phyloP scores from a whole-genome alignment of 176 grass and related monocot species.

The Canna indica region DNA sequence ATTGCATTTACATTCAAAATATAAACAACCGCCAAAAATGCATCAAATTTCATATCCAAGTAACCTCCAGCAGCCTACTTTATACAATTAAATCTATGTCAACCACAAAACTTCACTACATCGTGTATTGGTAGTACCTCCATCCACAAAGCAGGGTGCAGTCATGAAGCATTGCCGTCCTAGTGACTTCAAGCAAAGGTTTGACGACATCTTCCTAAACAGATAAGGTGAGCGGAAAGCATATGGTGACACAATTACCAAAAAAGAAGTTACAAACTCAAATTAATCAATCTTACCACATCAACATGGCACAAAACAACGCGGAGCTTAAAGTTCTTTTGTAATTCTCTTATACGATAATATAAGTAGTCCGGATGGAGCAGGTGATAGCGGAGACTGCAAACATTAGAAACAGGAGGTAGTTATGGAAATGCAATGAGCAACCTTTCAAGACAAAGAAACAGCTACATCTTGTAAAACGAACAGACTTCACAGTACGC shows the following conservation, averaged over 20 bases:
- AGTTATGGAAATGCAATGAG: background rate
- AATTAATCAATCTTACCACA: conserved; percentile 49
- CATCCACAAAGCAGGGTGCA: conserved; percentile 93
- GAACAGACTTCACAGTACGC: background rate
- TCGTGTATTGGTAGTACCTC: conserved; percentile 33
- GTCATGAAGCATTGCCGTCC: conserved; percentile 79
- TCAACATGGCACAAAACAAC: conserved; percentile 85
- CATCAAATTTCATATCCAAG: background rate
- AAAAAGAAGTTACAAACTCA: background rate
- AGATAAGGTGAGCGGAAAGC: conserved; percentile 11
- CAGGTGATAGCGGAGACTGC: conserved; percentile 89
- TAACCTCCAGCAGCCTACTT: background rate
- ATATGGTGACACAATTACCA: background rate
- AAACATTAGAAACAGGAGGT: conserved; percentile 17
- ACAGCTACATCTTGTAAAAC: background rate
- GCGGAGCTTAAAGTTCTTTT: conserved; percentile 82
- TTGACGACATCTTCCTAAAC: conserved; percentile 89
- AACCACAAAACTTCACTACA: background rate
- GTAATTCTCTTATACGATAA: conserved; percentile 85
- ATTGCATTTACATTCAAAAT: background rate
- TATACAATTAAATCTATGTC: background rate
- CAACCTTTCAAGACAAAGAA: background rate
- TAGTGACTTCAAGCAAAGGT: conserved; percentile 89
- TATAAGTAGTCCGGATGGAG: conserved; percentile 96
- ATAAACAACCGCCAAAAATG: background rate